Percentiles rank a stretch among this genome's conserved stretches.
phyloP scores from a whole-genome alignment of 768 basidiomycete genomes.

The Ramaria rubella region DNA sequence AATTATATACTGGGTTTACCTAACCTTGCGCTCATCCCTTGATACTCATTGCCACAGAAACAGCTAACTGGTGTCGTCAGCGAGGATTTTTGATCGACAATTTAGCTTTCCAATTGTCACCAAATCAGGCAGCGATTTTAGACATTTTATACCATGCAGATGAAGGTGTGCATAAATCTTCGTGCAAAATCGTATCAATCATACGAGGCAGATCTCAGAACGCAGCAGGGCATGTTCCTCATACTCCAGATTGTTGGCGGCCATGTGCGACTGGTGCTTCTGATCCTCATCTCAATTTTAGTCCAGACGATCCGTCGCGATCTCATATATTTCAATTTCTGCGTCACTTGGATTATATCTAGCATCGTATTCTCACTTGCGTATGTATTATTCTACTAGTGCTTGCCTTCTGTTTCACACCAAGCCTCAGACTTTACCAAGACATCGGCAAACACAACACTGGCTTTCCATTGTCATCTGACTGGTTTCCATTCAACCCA shows the following conservation, averaged over 20 bases:
- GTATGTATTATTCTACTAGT: not conserved
- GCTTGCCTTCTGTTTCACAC: not conserved
- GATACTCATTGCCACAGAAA: too few species aligned
- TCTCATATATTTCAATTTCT: not conserved
- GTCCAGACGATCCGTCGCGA: not conserved
- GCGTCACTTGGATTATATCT: not conserved
- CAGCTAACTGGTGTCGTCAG: not conserved
- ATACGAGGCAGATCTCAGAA: not conserved
- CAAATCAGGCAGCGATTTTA: not conserved
- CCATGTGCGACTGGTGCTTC: not conserved
- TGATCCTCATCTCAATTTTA: not conserved
- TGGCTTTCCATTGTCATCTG: not conserved
- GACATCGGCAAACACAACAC: not conserved
- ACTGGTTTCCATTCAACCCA: not conserved
- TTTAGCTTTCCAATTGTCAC: not conserved
- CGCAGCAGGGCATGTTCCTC: not conserved
- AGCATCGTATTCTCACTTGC: not conserved
- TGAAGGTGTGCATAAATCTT: not conserved
- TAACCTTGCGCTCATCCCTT: too few species aligned
- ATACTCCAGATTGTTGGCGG: not conserved
- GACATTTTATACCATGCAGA: not conserved
- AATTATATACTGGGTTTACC: too few species aligned
- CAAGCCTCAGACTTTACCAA: not conserved
- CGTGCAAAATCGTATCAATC: not conserved
- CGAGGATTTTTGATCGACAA: not conserved